Evolutionary conservation across 345 rosid species (phyloP).

Genomic region (Microthlaspi erraticum): DNA sequence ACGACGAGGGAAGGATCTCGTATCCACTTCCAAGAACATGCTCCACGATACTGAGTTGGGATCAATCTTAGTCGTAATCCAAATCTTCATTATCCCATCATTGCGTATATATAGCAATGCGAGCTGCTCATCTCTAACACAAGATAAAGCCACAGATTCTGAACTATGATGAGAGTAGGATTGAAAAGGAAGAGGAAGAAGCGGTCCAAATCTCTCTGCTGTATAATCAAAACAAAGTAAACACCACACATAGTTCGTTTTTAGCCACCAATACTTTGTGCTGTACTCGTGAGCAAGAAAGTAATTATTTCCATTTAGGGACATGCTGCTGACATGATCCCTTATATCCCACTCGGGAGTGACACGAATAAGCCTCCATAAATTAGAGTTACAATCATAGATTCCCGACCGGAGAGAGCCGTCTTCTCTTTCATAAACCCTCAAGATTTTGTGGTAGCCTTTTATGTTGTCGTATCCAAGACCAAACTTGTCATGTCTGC

Average conservation of each 20-base stretch:
- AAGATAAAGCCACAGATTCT: no score
- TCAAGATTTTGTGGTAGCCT: constrained; percentile 11
- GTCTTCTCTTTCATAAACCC: no score
- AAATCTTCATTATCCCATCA: no score
- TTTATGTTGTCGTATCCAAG: constrained; percentile 1
- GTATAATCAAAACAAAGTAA: not conserved
- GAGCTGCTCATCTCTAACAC: no score
- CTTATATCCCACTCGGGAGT: not conserved
- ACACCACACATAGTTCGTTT: no score
- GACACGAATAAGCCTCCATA: constrained; percentile 4
- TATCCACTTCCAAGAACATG: no score
- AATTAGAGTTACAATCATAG: constrained; percentile 8
- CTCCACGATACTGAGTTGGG: no score
- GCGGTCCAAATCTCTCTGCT: not conserved
- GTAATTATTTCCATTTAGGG: not conserved
- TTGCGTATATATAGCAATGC: no score
- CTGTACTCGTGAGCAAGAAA: no score
- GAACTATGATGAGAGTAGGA: no score
- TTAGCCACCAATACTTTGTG: no score
- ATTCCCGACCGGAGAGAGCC: not conserved
- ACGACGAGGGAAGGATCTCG: not conserved
- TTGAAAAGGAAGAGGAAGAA: not conserved
- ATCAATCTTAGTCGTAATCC: no score
- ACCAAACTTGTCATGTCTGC: not conserved
- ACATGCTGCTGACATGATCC: not conserved